Conservation (phyloP, 2,329 filamentous ascomycete genomes). For the Colletotrichum zoysiae region DNA sequence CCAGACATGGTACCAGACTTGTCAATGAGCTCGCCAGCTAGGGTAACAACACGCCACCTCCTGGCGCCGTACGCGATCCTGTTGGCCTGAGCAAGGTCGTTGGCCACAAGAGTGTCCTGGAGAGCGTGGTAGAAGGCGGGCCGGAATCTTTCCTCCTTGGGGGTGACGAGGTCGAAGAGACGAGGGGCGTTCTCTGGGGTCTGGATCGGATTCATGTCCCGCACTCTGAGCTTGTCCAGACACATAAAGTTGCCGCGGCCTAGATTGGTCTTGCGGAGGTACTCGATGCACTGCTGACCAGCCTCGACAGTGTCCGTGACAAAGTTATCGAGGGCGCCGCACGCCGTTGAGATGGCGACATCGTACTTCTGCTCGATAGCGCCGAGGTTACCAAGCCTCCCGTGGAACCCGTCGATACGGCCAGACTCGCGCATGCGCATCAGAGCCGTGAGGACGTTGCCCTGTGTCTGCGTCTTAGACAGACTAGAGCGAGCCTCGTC, state of each 20-base stretch:
- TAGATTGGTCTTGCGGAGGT: constrained; percentile 96
- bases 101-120: constrained; percentile 93
- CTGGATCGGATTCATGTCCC: constrained; percentile 82
- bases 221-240: constrained; percentile 84
- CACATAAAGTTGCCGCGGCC: constrained; percentile 98
- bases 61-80: constrained; percentile 94
- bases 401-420: constrained; percentile 96
- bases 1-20: constrained; percentile 99
- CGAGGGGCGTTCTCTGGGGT: constrained; percentile 94
- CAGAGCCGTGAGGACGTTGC: constrained; percentile 89
- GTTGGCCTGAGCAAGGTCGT: constrained; percentile 94
- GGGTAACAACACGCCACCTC: constrained; percentile 95
- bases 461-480: constrained; percentile 89
- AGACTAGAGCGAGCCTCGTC: constrained; percentile 95
- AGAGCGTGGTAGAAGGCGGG: constrained; percentile 96
- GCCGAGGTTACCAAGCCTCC: constrained; percentile 92
- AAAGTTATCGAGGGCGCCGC: constrained; percentile 91
- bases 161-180: constrained; percentile 90
- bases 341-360: constrained; percentile 97
- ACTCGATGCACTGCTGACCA: constrained; percentile 97
- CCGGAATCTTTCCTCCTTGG: constrained; percentile 87
- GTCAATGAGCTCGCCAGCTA: constrained; percentile 95
- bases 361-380: constrained; percentile 95
- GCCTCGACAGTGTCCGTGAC: constrained; percentile 97
- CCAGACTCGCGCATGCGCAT: constrained; percentile 97